phyloP scores from a whole-genome alignment of 768 basidiomycete genomes.

The Suillus discolor region DNA sequence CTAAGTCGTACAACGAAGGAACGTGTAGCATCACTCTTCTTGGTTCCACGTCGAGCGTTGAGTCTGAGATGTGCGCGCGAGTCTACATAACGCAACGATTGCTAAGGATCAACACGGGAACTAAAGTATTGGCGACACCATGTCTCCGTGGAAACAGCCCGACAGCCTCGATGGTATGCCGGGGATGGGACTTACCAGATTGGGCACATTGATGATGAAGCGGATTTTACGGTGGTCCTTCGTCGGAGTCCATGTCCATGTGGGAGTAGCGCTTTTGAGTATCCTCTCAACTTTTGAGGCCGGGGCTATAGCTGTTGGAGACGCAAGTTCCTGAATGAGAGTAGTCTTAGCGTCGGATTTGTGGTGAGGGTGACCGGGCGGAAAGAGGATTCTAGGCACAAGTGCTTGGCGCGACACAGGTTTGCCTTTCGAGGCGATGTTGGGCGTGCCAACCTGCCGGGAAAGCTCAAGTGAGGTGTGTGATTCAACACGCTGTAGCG shows the following conservation, averaged over 20 bases:
- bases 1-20: constrained; percentile 50
- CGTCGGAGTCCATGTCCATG: constrained; percentile 54
- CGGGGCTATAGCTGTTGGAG: constrained; percentile 43
- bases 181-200: constrained; percentile 48
- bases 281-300: constrained; percentile 42
- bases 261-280: constrained; percentile 40
- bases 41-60: constrained; percentile 68
- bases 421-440: constrained; percentile 77
- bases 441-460: constrained; percentile 70
- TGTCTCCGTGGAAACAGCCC: constrained; percentile 8
- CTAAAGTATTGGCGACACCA: background rate
- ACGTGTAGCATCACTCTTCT: constrained; percentile 56
- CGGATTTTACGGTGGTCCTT: constrained; percentile 44
- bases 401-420: constrained; percentile 57
- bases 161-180: background rate
- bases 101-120: constrained; percentile 10
- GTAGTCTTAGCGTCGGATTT: constrained; percentile 8
- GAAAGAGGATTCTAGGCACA: constrained; percentile 50
- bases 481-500: constrained; percentile 66
- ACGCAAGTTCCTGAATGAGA: constrained; percentile 35
- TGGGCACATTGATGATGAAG: constrained; percentile 56
- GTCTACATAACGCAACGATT: constrained; percentile 39
- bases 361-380: constrained; percentile 24
- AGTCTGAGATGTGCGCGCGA: constrained; percentile 42
- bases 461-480: constrained; percentile 64